Conservation (phyloP, 2,329 filamentous ascomycete species). For the Penicillium frequentans region DNA sequence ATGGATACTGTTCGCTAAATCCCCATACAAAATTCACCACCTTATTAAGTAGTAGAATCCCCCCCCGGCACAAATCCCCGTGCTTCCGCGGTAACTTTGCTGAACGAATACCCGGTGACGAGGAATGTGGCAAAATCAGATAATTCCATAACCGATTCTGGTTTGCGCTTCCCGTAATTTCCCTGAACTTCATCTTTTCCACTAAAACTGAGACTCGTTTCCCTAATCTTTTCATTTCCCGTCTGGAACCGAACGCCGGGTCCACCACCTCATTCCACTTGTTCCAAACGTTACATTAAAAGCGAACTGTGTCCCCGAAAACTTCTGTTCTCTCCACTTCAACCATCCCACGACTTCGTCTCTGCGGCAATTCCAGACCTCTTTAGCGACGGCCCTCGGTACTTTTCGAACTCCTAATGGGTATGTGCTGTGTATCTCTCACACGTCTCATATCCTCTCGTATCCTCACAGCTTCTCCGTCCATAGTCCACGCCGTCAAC, state of each 20-base stretch:
- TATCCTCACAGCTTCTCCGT: no score
- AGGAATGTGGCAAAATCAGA: constrained; percentile 22
- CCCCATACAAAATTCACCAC: neutral
- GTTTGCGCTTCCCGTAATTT: constrained; percentile 9
- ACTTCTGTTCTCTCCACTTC: neutral
- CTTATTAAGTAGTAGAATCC: constrained; percentile 12
- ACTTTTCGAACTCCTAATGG: neutral
- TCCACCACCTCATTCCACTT: constrained; percentile 1
- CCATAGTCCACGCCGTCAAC: constrained; percentile 33
- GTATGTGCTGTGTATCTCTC: neutral
- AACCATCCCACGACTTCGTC: neutral
- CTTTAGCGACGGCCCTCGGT: neutral
- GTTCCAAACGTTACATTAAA: neutral
- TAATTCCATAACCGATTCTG: constrained; percentile 10
- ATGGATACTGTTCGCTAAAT: constrained; percentile 9
- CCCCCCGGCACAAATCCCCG: neutral
- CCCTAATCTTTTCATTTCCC: neutral
- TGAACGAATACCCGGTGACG: neutral
- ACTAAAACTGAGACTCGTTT: neutral
- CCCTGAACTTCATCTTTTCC: neutral
- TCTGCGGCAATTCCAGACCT: neutral
- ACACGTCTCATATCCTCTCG: neutral
- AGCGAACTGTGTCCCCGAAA: neutral
- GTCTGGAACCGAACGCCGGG: neutral
- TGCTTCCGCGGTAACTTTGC: neutral